phyloP scores from a whole-genome alignment of 75 land plant species.

The Isoetes taiwanensis region DNA sequence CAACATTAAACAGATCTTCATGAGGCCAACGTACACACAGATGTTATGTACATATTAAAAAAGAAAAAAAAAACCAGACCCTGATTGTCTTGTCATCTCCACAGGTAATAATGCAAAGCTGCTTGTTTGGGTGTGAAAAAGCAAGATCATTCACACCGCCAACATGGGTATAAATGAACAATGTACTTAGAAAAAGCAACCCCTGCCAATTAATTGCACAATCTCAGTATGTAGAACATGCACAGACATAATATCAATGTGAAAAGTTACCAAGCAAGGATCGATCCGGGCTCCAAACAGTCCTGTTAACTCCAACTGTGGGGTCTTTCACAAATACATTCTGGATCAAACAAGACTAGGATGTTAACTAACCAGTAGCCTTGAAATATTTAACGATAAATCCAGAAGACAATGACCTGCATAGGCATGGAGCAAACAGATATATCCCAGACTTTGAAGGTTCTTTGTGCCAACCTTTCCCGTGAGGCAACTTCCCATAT shows the following conservation, averaged over 20 bases:
- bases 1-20: background rate
- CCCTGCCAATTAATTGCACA: no score
- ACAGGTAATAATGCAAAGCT: conserved; percentile 2
- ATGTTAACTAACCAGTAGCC: no score
- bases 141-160: conserved; percentile 6
- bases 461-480: conserved; percentile 47
- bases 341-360: no score
- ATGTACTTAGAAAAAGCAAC: conserved; percentile 67
- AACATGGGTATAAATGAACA: conserved; percentile 38
- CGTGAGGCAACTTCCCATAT: conserved; percentile 70
- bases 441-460: conserved; percentile 80
- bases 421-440: conserved; percentile 41
- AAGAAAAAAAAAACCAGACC: no score
- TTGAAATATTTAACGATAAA: no score
- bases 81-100: conserved; percentile 4
- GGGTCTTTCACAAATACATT: conserved; percentile 58
- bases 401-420: conserved; percentile 52
- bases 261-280: conserved; percentile 45
- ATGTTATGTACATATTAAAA: no score
- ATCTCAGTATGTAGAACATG: no score
- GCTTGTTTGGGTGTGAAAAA: conserved; percentile 6
- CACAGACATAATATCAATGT: background rate
- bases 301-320: conserved; percentile 48
- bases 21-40: no score
- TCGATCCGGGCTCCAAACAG: conserved; percentile 80